Evolutionary conservation across 176 grass and related monocot species (phyloP).

Genomic region (Alloteropsis semialata): DNA sequence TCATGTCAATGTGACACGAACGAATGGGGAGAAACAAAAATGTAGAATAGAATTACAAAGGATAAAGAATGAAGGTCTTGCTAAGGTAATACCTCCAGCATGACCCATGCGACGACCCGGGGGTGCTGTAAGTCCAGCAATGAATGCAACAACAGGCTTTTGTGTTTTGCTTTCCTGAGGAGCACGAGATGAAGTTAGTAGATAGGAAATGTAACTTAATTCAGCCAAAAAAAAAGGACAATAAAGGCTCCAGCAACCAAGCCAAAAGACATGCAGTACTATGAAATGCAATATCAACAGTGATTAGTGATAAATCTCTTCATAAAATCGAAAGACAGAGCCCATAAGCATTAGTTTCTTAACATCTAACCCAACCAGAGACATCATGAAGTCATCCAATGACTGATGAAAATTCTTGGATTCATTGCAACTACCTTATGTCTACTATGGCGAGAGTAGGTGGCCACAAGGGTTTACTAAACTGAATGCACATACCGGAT

Average conservation of each 20-base stretch:
- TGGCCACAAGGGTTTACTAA: background rate
- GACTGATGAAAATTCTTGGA: background rate
- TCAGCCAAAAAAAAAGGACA: background rate
- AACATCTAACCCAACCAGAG: constrained; percentile 1
- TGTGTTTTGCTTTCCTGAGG: constrained; percentile 82
- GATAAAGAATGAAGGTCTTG: constrained; percentile 7
- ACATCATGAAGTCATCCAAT: background rate
- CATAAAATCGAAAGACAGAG: background rate
- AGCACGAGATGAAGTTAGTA: constrained; percentile 16
- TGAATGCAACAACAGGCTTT: constrained; percentile 98
- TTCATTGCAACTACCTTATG: background rate
- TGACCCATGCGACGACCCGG: constrained; percentile 98
- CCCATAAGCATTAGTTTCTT: background rate
- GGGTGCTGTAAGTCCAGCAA: constrained; percentile 98
- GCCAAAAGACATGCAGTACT: background rate
- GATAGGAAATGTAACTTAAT: background rate
- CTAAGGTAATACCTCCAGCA: constrained; percentile 75
- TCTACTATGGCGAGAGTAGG: background rate
- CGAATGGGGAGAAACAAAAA: background rate
- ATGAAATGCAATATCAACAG: background rate
- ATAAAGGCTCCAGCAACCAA: background rate
- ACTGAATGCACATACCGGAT: background rate
- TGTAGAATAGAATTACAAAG: background rate
- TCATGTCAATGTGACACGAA: background rate
- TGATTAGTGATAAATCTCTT: background rate